These are phyloP conservation scores for Aspergillus sp. DNA, from an alignment of 2,329 filamentous ascomycete genomes.

Conservation along the genomic window DNA sequence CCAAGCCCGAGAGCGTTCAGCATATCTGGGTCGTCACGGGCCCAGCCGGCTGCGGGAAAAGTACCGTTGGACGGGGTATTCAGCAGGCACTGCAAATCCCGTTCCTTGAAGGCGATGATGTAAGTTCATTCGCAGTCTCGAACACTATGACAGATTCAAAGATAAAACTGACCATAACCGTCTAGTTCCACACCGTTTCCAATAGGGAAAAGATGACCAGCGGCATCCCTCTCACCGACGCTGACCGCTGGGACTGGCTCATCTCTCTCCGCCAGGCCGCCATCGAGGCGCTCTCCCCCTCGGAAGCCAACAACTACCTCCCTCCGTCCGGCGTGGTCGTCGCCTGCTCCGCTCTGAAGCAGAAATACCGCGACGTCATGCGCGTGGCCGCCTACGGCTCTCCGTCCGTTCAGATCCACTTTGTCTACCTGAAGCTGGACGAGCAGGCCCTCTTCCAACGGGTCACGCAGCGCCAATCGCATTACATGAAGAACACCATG, in stretches of 20 bases:
- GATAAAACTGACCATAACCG: constrained; percentile 13
- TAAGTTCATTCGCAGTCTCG: constrained; percentile 42
- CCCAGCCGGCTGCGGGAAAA: constrained; percentile 77
- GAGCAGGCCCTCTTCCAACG: constrained; percentile 74
- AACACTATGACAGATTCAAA: neutral
- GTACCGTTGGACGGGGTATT: constrained; percentile 68
- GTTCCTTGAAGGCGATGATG: constrained; percentile 76
- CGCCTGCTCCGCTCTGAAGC: constrained; percentile 93
- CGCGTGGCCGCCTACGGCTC: constrained; percentile 76
- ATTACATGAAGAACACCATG: constrained; percentile 97
- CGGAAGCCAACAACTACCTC: constrained; percentile 36
- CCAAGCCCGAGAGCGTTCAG: constrained; percentile 38
- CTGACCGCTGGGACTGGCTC: constrained; percentile 97
- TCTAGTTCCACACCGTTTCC: constrained; percentile 53
- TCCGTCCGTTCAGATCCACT: constrained; percentile 75
- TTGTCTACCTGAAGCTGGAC: constrained; percentile 82
- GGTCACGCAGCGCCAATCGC: constrained; percentile 71
- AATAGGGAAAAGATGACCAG: constrained; percentile 91
- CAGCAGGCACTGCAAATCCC: constrained; percentile 63
- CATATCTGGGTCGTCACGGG: constrained; percentile 82
- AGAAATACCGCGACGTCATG: constrained; percentile 93
- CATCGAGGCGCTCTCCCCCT: constrained; percentile 50
- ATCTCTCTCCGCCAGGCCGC: constrained; percentile 68
- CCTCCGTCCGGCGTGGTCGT: constrained; percentile 78
- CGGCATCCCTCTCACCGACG: constrained; percentile 82